Base-by-base conservation (phyloP, 2,329 filamentous ascomycete genomes). In the Periconia sp. region DNA sequence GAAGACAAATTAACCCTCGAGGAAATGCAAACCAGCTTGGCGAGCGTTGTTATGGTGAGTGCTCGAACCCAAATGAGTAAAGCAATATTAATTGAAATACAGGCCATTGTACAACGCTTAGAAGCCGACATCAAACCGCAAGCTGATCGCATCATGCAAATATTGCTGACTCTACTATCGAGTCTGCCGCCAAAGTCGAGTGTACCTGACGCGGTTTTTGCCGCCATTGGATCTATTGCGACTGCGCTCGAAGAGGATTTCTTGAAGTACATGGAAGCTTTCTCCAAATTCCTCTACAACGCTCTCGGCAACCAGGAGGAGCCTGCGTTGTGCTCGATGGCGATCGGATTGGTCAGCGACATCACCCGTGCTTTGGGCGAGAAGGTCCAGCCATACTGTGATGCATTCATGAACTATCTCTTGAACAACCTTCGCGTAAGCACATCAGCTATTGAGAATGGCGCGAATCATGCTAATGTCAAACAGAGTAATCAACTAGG, bases 401-500 rank as follows among this genome's bases (percentile, higher is more conserved):
- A 99, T 69, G 85, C 87, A 61, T 97, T 97, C 75, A 99, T 99
- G 94, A 99, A 99, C 82, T 90, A 94, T 72, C 82, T 99, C 54
- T 84, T 99, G 58, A 92, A 91, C 80, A 95, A 96, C 76, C 80
- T 99, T 41, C 86, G 90, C 74, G 88, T 91, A 75, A 71, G 83
- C 81, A 41, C 15, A 33, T 13, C 56, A 52, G 52, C 37, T 37
- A 17, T 1, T 15, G 15, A 19, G 10, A 40, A 11, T 41, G 23
- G 7, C n/a, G 23, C 42, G 31, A 27, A 31, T 48, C 49, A 44
- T 53, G 51, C 53, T 54, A 41, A 56, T 8, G 1, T 20, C 20
- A 41, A 33, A 53, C 72, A 91, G 85, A 95, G 91, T 76, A 86
- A 89, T 13, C 85, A 87, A n/a, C 82, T 96, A 50, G 89, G 90